Conservation (phyloP, 106 monocot species). For the Alisma plantagoaquatica region DNA sequence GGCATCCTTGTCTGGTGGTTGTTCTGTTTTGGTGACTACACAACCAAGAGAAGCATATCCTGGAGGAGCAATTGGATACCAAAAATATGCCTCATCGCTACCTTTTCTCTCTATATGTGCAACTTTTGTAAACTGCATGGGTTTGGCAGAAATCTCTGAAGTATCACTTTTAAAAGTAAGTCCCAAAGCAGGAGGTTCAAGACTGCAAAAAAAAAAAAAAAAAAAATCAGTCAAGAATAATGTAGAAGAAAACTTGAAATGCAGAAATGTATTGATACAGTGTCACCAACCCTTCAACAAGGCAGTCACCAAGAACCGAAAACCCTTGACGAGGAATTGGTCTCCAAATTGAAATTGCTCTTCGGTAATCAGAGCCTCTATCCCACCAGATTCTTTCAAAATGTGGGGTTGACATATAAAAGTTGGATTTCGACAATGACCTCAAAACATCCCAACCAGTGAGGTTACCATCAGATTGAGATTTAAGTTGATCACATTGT, state of each 20-base stretch:
- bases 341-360: constrained; percentile 81
- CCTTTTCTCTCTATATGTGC: constrained; percentile 63
- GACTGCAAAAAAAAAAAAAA: constrained; percentile 23
- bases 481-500: constrained; percentile 11
- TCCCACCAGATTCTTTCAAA: constrained; percentile 99
- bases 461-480: constrained; percentile 11
- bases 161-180: constrained; percentile 70
- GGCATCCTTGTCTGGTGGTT: constrained; percentile 48
- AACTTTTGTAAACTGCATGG: constrained; percentile 80
- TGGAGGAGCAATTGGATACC: constrained; percentile 92
- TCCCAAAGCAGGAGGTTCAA: constrained; percentile 89
- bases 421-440: constrained; percentile 53
- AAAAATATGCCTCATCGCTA: constrained; percentile 69
- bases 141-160: constrained; percentile 54
- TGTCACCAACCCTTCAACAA: constrained; percentile 75
- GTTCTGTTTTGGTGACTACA: constrained; percentile 66
- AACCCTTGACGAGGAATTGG: constrained; percentile 60
- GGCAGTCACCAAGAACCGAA: constrained; percentile 80
- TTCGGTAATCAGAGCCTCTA: constrained; percentile 61
- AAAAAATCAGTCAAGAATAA: constrained; percentile 5
- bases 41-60: constrained; percentile 96
- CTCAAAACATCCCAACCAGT: constrained; percentile 79
- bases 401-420: constrained; percentile 71
- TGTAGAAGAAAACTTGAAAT: constrained; percentile 2
- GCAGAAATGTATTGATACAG: neutral